phyloP scores from a whole-genome alignment of 176 grass and related monocot genomes.

The Carex kokanica region DNA sequence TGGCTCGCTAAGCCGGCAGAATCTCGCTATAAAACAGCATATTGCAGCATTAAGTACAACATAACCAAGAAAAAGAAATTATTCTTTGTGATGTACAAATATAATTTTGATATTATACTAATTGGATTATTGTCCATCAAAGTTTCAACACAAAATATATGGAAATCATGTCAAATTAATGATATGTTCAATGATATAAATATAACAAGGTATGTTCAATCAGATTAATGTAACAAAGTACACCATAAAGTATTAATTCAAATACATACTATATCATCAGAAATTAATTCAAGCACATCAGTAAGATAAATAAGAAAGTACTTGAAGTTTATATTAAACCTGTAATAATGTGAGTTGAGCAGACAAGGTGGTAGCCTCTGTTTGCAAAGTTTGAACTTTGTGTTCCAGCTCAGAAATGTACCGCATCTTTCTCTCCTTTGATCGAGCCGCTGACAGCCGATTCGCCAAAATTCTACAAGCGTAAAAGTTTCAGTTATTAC shows the following conservation, averaged over 20 bases:
- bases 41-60: not conserved
- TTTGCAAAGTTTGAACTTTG: constrained; percentile 87
- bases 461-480: constrained; percentile 74
- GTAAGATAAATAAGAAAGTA: not conserved
- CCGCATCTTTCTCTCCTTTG: constrained; percentile 97
- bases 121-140: not conserved
- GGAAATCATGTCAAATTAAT: not conserved
- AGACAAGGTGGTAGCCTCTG: constrained; percentile 86
- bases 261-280: not conserved
- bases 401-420: constrained; percentile 95
- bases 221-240: not conserved
- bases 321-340: constrained; percentile 38
- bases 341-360: constrained; percentile 87
- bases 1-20: constrained; percentile 71
- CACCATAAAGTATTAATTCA: not conserved
- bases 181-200: not conserved
- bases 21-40: constrained; percentile 68
- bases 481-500: not conserved
- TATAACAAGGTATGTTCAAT: not conserved
- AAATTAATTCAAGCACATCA: not conserved
- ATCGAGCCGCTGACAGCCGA: constrained; percentile 74
- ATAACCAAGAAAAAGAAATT: not conserved
- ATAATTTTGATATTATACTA: not conserved
- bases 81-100: not conserved
- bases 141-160: not conserved